Evolutionary conservation across 2,329 filamentous ascomycete genomes (phyloP), one percentile per base, ranked within the genome.

Genomic region (Gliomastix tumulicola): DNA sequence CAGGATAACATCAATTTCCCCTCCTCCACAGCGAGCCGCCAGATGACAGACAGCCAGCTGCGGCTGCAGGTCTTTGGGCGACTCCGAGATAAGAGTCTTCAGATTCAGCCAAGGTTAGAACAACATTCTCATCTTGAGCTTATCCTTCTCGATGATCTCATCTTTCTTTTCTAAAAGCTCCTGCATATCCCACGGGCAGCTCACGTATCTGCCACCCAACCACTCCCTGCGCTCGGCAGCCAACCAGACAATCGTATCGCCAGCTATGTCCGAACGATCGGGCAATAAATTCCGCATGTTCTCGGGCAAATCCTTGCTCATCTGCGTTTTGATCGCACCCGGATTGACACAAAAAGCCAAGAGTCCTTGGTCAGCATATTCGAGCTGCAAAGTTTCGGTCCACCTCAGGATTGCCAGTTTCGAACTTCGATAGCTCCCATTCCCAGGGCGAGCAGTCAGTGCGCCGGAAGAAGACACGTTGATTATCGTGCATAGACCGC

Each of bases 391-490:
- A 41, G 62, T 66, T 45, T 77, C 70, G 1, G 63, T 68, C 33
- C 76, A 57, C 12, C 69, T 55, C n/a, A 65, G 43, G 20, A 71
- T 42, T 4, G 69, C 71, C 15, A 72, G 50, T 48, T 76, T 76
- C 21, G 55, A 58, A 3, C 57, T 56, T 38, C 62, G 56, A 42
- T 76, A 76, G 3, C 56, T 55, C 28, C 60, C 63, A 5, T 55
- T 44, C 7, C 63, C 59, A 0, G 46, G 45, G 4, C 42, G 43
- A 12, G 60, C 46, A 37, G 59, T 40, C 36, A 59, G 53, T 1
- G 56, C 63, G 4, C 61, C 70, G 3, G 68, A 55, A 32, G 62
- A 67, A 4, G 54, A 56, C 20, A 74, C 52, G 37, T 65, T 68
- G 34, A 75, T 51, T 15, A 76, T 57, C 0, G 60, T 64, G 22